phyloP scores from a whole-genome alignment of 768 basidiomycete genomes.

The Nidula microcarpa region DNA sequence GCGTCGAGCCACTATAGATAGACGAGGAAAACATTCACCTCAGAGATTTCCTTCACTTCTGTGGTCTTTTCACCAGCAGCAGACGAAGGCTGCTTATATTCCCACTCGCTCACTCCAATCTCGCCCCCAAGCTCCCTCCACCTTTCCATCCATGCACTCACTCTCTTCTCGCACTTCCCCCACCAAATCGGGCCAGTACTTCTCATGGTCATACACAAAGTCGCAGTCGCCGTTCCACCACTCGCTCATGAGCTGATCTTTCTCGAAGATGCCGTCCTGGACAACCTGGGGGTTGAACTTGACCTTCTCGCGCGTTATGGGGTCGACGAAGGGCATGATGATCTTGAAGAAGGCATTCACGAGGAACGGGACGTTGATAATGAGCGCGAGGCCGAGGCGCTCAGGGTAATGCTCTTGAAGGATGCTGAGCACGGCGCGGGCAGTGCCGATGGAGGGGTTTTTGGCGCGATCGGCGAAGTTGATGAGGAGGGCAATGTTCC shows the following conservation, averaged over 20 bases:
- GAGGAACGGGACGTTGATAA: slow-evolving; percentile 80
- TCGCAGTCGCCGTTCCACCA: slow-evolving; percentile 66
- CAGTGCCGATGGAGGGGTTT: slow-evolving; percentile 38
- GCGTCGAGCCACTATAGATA: too few species aligned
- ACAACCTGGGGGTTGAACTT: slow-evolving; percentile 70
- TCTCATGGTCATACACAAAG: slow-evolving; percentile 71
- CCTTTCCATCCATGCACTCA: slow-evolving; percentile 43
- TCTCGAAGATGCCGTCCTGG: slow-evolving; percentile 62
- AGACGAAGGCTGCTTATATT: slow-evolving; percentile 45
- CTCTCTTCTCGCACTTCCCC: slow-evolving; percentile 49
- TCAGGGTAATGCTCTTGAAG: slow-evolving; percentile 86
- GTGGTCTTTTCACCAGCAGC: too few species aligned
- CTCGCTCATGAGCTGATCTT: slow-evolving; percentile 67
- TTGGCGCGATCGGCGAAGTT: slow-evolving; percentile 76
- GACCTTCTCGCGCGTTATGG: slow-evolving; percentile 72
- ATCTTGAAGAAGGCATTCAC: slow-evolving; percentile 74
- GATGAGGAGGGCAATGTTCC: slow-evolving; percentile 68
- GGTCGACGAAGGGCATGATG: slow-evolving; percentile 80
- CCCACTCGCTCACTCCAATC: slow-evolving; percentile 78
- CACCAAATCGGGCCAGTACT: slow-evolving; percentile 71
- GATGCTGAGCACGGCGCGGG: slow-evolving; percentile 53
- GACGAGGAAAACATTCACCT: too few species aligned
- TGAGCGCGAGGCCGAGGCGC: slow-evolving; percentile 70
- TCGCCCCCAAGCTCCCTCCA: slow-evolving; percentile 70
- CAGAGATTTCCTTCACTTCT: too few species aligned